Evolutionary conservation across 805 yeast species (phyloP).

Genomic region (Ogataea saltuana): DNA sequence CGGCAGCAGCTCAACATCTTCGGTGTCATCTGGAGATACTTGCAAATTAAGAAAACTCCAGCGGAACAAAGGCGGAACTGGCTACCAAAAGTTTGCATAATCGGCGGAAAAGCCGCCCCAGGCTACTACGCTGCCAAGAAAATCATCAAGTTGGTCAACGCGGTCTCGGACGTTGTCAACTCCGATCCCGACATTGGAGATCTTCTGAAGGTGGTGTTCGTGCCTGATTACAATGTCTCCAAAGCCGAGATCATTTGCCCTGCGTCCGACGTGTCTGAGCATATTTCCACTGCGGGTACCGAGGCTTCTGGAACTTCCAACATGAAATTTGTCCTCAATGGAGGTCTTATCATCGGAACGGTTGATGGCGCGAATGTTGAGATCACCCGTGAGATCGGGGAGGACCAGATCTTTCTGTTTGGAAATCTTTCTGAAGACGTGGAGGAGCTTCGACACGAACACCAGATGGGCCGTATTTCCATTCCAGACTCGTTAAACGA

Average conservation of each 20-base stretch:
- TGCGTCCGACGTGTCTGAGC: constrained; percentile 88
- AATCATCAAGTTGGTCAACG: constrained; percentile 80
- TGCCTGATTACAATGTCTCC: constrained; percentile 92
- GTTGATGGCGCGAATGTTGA: constrained; percentile 98
- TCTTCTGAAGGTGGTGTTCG: constrained; percentile 79
- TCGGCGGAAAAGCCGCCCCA: constrained; percentile 98
- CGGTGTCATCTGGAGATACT: constrained; percentile 82
- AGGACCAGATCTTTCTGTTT: constrained; percentile 87
- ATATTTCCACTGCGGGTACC: constrained; percentile 95
- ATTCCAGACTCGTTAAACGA: constrained; percentile 59
- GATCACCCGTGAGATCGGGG: constrained; percentile 90
- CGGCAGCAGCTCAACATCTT: constrained; percentile 92
- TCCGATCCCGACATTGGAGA: constrained; percentile 73
- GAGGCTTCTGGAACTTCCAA: constrained; percentile 96
- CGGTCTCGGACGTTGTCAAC: constrained; percentile 80
- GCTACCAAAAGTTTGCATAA: constrained; percentile 74
- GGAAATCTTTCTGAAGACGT: constrained; percentile 91
- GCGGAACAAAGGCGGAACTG: constrained; percentile 60
- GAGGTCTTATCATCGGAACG: constrained; percentile 92
- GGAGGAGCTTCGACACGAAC: constrained; percentile 78
- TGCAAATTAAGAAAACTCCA: constrained; percentile 69
- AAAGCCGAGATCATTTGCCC: constrained; percentile 91
- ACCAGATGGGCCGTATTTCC: constrained; percentile 57
- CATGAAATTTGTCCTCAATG: constrained; percentile 93
- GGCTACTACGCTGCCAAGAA: constrained; percentile 95